Conservation (phyloP, 108 stramenopile species). For the Nannochloropsis granulata region DNA sequence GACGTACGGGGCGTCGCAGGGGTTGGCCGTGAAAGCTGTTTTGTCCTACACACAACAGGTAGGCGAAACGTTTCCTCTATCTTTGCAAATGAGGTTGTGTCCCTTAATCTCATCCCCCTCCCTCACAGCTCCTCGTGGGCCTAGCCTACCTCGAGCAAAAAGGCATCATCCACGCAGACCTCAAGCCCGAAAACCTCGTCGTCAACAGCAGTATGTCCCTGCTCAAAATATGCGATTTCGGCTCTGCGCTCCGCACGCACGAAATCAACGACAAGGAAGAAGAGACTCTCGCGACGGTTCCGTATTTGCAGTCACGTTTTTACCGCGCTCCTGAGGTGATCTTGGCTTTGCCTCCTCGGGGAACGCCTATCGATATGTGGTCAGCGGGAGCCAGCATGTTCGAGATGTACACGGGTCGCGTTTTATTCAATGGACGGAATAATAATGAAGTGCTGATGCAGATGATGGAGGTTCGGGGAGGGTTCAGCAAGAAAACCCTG, state of each 20-base stretch:
- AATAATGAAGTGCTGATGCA: constrained; percentile 16
- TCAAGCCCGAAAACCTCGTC: constrained; percentile 92
- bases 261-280: background rate
- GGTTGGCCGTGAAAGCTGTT: constrained; percentile 67
- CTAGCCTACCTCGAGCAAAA: constrained; percentile 52
- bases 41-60: constrained; percentile 68
- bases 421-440: background rate
- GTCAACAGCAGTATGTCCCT: constrained; percentile 53
- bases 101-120: background rate
- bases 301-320: constrained; percentile 9
- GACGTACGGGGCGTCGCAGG: constrained; percentile 73
- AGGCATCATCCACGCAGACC: constrained; percentile 77
- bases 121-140: constrained; percentile 4
- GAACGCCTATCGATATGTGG: constrained; percentile 4
- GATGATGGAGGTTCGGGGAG: constrained; percentile 14
- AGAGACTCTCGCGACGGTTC: background rate
- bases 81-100: too few relatives aligned
- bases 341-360: background rate
- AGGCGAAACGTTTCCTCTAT: constrained; percentile 2
- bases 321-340: constrained; percentile 18
- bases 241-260: background rate
- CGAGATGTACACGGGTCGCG: constrained; percentile 12
- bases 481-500: background rate
- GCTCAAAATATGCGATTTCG: constrained; percentile 76
- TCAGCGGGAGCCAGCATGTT: background rate